phyloP scores from a whole-genome alignment of 768 basidiomycete species.

The Termitomyces sp. region DNA sequence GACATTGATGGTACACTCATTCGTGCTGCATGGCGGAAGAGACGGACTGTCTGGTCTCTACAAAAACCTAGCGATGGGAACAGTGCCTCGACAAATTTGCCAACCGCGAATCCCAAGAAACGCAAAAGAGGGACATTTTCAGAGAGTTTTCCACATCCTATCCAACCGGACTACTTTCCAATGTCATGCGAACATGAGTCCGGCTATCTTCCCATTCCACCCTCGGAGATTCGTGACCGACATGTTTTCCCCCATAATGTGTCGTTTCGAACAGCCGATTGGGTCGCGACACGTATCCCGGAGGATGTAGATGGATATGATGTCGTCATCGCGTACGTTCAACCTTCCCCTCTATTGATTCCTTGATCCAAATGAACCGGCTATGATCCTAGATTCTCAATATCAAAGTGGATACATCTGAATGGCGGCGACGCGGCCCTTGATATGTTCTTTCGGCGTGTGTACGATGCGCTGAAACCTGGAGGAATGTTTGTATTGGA shows the following conservation, averaged over 20 bases:
- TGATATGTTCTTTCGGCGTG: slow-evolving; percentile 58
- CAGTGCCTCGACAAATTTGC: background rate
- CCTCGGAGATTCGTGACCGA: slow-evolving; percentile 23
- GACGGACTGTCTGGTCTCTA: slow-evolving; percentile 66
- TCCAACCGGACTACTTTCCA: slow-evolving; percentile 59
- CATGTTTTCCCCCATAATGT: slow-evolving; percentile 74
- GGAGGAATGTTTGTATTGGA: slow-evolving; percentile 75
- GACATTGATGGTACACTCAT: slow-evolving; percentile 79
- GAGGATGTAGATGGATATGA: slow-evolving; percentile 65
- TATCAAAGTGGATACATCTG: slow-evolving; percentile 92
- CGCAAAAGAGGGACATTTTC: slow-evolving; percentile 16
- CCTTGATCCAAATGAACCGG: background rate
- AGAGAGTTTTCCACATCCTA: background rate
- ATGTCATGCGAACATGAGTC: slow-evolving; percentile 70
- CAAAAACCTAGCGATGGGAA: slow-evolving; percentile 35
- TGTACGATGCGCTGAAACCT: slow-evolving; percentile 46
- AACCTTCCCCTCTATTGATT: background rate
- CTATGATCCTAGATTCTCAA: slow-evolving; percentile 53
- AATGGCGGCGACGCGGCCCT: slow-evolving; percentile 74
- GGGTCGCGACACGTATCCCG: slow-evolving; percentile 50
- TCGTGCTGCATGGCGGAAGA: slow-evolving; percentile 68
- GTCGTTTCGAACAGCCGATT: slow-evolving; percentile 66
- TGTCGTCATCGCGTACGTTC: slow-evolving; percentile 70
- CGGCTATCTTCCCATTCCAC: slow-evolving; percentile 68
- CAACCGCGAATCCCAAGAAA: slow-evolving; percentile 9